Evolutionary conservation across 1,139 yeast genomes (phyloP).

Genomic region (Blastobotrys apis): DNA sequence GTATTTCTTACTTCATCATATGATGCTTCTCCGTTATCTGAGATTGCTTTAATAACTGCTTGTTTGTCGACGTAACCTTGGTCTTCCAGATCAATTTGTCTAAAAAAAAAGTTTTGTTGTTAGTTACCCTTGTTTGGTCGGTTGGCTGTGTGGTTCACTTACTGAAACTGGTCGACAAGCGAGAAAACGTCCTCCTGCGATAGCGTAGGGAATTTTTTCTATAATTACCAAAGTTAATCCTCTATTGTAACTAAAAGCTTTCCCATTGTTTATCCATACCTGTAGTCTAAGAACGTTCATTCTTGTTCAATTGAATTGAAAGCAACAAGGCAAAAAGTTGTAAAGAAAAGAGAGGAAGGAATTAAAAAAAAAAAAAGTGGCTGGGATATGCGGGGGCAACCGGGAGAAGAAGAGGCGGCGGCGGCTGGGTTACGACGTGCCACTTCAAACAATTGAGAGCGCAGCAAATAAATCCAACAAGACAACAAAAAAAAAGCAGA

Average conservation of each 20-base stretch:
- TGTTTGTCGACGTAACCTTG: slow-evolving; percentile 96
- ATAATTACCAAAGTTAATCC: slow-evolving; percentile 6
- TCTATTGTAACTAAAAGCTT: no score
- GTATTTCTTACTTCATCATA: slow-evolving; percentile 95
- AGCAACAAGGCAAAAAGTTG: slow-evolving; percentile 1
- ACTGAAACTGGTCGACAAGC: slow-evolving; percentile 71
- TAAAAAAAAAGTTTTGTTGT: slow-evolving; percentile 26
- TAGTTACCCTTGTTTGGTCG: not conserved
- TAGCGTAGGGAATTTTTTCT: slow-evolving; percentile 81
- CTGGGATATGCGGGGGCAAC: no score
- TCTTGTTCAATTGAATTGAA: not conserved
- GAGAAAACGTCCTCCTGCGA: slow-evolving; percentile 82
- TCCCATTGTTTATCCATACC: no score
- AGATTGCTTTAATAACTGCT: slow-evolving; percentile 77
- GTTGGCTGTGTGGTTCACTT: slow-evolving; percentile 17
- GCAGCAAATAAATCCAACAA: not conserved
- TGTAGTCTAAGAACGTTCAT: slow-evolving; percentile 56
- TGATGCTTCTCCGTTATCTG: slow-evolving; percentile 71
- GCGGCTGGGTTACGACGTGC: not conserved
- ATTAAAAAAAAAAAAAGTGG: slow-evolving; percentile 6
- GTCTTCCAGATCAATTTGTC: slow-evolving; percentile 81
- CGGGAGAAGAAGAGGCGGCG: not conserved
- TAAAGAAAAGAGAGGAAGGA: not conserved
- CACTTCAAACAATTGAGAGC: not conserved
- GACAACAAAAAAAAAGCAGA: no score